phyloP scores from a whole-genome alignment of 441 rosid species.

The Pelargonium myrrhifolium region DNA sequence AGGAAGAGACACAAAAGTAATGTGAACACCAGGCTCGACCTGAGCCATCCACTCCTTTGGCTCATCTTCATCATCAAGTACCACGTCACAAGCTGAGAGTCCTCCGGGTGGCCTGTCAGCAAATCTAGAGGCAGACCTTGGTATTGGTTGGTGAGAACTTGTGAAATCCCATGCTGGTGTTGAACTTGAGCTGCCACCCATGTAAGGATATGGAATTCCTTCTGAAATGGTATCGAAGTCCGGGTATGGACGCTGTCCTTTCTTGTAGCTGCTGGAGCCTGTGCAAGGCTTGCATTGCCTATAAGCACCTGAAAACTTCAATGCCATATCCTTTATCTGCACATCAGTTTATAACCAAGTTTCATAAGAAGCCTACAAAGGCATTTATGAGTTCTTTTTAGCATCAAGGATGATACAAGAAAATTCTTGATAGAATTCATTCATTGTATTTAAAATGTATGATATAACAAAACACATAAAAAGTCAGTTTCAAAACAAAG shows the following conservation, averaged over 20 bases:
- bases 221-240: neutral
- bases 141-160: slow-evolving; percentile 24
- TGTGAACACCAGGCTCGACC: slow-evolving; percentile 98
- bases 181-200: slow-evolving; percentile 73
- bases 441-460: neutral
- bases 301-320: slow-evolving; percentile 75
- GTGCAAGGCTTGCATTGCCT: slow-evolving; percentile 81
- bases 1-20: slow-evolving; percentile 87
- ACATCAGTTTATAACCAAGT: neutral
- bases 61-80: slow-evolving; percentile 68
- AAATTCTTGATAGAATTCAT: neutral
- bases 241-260: slow-evolving; percentile 1
- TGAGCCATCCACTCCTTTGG: slow-evolving; percentile 99
- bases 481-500: no score
- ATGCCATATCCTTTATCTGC: slow-evolving; percentile 94
- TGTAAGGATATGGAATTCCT: slow-evolving; percentile 21
- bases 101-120: slow-evolving; percentile 35
- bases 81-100: slow-evolving; percentile 52
- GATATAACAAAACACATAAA: neutral
- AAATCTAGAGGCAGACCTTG: neutral
- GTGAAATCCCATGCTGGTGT: slow-evolving; percentile 99
- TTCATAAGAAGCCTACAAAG: neutral
- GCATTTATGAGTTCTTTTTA: neutral
- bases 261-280: slow-evolving; percentile 38
- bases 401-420: no score